phyloP scores from a whole-genome alignment of 768 basidiomycete genomes.

The Serpula lacrymans region DNA sequence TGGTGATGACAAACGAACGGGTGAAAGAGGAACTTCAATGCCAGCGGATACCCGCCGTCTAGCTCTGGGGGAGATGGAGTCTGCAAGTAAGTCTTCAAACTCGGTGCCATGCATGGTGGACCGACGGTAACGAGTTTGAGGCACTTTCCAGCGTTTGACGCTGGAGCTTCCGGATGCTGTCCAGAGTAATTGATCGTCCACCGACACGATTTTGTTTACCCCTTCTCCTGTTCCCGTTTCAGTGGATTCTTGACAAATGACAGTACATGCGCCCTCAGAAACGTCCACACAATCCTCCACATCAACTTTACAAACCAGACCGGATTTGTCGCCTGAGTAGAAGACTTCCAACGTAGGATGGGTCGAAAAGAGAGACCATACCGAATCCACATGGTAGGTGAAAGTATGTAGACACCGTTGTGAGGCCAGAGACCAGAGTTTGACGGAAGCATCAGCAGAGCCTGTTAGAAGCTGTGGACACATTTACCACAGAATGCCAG shows the following conservation, averaged over 20 bases:
- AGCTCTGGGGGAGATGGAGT: constrained; percentile 5
- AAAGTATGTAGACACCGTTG: constrained; percentile 95
- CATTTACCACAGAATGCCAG: constrained; percentile 9
- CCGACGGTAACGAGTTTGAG: constrained; percentile 42
- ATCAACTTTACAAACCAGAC: constrained; percentile 90
- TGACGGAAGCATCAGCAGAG: constrained; percentile 85
- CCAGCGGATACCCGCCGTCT: constrained; percentile 10
- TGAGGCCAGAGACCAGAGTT: constrained; percentile 88
- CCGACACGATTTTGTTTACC: constrained; percentile 77
- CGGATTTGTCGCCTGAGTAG: constrained; percentile 92
- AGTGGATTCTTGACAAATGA: constrained; percentile 69
- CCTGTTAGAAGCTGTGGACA: constrained; percentile 68
- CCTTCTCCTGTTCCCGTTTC: constrained; percentile 49
- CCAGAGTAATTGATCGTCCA: constrained; percentile 87
- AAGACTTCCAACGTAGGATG: constrained; percentile 87
- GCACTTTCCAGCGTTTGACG: constrained; percentile 79
- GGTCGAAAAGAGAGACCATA: constrained; percentile 88
- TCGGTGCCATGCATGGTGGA: constrained; percentile 13
- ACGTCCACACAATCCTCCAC: constrained; percentile 78
- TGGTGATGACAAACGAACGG: constrained; percentile 14
- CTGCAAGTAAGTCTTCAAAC: constrained; percentile 10
- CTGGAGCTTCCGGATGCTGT: constrained; percentile 82
- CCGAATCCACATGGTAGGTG: constrained; percentile 89
- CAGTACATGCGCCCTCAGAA: constrained; percentile 84
- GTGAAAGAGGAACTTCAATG: constrained; percentile 15